Base-by-base conservation (phyloP, 768 basidiomycete species). In the Lentinula lateritia region DNA sequence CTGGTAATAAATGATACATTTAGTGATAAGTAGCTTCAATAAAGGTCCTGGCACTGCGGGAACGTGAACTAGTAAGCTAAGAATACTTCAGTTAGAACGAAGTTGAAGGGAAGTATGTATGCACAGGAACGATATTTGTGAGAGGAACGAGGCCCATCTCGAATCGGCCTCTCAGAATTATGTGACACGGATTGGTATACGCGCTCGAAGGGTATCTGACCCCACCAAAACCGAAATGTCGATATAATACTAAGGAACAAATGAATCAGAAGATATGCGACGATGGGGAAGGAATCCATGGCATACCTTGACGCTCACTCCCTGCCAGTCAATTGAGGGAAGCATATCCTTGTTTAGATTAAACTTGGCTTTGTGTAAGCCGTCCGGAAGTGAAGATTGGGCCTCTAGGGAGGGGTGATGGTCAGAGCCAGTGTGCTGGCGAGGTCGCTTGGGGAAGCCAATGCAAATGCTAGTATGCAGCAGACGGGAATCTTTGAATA, bases 381-480 rank as follows among this genome's bases (percentile, higher is more conserved):
- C 89, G 67, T 90, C 88, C 1, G 89, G 89, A 36, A 88, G 76
- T 16, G 78, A 67, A 7, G 76, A 72, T 46, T 81, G 77, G 0
- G 73, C 72, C 41, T 82, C 78, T 57, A 83, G 62, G 2, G 81
- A 74, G 3, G 81, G 80, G 66, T 83, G 82, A 46, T 75, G 70
- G 42, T 69, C 64, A 35, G 75, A 72, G 45, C 70, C 71, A 54
- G 73, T 72, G 10, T 76, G 75, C 50, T 77, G 75, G 34, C 82
- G 78, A 8, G 87, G 86, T 16, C 87, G 83, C 64, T 89, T 90
- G 16, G 86, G 86, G 65, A 90, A 90, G 1, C 89, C 89, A 50
- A 88, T 80, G 55, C 75, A 81, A 48, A 90, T 76, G 54, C 80
- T 76, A 16, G 76, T 82, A 41, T 80, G 74, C 6, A 87, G 66